Conservation (phyloP, 805 yeast species). For the Candida tammaniensis region DNA sequence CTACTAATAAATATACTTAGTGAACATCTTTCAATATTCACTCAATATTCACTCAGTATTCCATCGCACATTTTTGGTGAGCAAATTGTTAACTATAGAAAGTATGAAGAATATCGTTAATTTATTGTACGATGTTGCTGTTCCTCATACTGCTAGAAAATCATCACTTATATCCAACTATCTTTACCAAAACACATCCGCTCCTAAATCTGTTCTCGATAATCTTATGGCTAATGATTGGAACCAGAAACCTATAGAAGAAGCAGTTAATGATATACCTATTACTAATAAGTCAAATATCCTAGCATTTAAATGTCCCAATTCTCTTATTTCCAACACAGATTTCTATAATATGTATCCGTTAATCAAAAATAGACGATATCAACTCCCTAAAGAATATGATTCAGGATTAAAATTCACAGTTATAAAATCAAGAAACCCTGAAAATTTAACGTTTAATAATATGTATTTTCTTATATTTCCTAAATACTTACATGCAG, state of each 20-base stretch:
- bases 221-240: slow-evolving; percentile 27
- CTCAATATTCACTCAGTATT: too few species aligned
- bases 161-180: too few species aligned
- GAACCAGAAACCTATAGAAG: slow-evolving; percentile 25
- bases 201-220: slow-evolving; percentile 7
- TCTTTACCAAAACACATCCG: too few species aligned
- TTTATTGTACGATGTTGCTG: too few species aligned
- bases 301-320: slow-evolving; percentile 34
- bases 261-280: slow-evolving; percentile 24
- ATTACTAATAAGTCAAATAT: slow-evolving; percentile 23
- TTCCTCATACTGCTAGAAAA: too few species aligned
- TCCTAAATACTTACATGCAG: slow-evolving; percentile 45
- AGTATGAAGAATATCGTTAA: too few species aligned
- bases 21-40: too few species aligned
- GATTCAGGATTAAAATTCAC: slow-evolving; percentile 28
- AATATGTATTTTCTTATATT: slow-evolving; percentile 57
- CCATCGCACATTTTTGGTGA: too few species aligned
- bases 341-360: slow-evolving; percentile 44
- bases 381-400: slow-evolving; percentile 19
- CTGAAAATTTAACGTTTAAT: slow-evolving; percentile 39
- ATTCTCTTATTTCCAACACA: slow-evolving; percentile 31
- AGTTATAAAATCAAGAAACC: slow-evolving; percentile 51
- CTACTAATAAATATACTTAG: too few species aligned
- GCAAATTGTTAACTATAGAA: too few species aligned
- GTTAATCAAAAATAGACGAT: slow-evolving; percentile 26